These are phyloP conservation scores for Nannochloris sp. DNA, from an alignment of 139 green algal species.

Conservation along the genomic window DNA sequence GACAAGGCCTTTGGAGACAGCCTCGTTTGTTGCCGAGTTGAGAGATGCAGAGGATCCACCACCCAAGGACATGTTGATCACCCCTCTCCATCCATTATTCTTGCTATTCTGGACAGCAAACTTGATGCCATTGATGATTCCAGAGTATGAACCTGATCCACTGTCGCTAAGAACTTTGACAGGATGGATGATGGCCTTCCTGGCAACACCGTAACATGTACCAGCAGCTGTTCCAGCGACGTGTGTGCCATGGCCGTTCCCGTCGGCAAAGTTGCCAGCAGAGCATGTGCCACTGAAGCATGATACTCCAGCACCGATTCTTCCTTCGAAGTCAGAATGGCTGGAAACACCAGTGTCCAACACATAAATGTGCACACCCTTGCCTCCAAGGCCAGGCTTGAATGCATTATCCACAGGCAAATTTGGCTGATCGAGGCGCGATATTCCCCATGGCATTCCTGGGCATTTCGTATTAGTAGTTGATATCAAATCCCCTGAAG, in stretches of 20 bases:
- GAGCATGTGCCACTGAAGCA: conserved; percentile 4
- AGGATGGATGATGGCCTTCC: conserved; percentile 36
- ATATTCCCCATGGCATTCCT: not conserved
- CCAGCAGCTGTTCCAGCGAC: conserved; percentile 46
- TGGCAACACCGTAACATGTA: conserved; percentile 49
- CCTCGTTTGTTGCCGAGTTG: conserved; percentile 37
- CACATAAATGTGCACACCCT: conserved; percentile 28
- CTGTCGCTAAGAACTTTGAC: conserved; percentile 33
- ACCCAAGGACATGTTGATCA: conserved; percentile 53
- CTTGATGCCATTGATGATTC: conserved; percentile 41
- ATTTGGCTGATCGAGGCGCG: conserved; percentile 2
- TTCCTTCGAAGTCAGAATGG: conserved; percentile 37
- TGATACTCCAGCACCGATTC: not conserved
- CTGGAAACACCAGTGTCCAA: conserved; percentile 44
- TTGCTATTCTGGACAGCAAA: conserved; percentile 33
- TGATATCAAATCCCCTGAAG: no score
- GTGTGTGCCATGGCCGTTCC: conserved; percentile 60
- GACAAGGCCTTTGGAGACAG: conserved; percentile 22
- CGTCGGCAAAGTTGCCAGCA: conserved; percentile 13
- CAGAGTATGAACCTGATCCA: conserved; percentile 37
- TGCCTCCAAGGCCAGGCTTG: not conserved
- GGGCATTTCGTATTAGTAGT: not conserved
- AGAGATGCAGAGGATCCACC: conserved; percentile 34
- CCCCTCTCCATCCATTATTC: conserved; percentile 31
- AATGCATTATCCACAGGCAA: conserved; percentile 5